Evolutionary conservation across 768 basidiomycete genomes (phyloP).

Genomic region (Tulasnella sp.): DNA sequence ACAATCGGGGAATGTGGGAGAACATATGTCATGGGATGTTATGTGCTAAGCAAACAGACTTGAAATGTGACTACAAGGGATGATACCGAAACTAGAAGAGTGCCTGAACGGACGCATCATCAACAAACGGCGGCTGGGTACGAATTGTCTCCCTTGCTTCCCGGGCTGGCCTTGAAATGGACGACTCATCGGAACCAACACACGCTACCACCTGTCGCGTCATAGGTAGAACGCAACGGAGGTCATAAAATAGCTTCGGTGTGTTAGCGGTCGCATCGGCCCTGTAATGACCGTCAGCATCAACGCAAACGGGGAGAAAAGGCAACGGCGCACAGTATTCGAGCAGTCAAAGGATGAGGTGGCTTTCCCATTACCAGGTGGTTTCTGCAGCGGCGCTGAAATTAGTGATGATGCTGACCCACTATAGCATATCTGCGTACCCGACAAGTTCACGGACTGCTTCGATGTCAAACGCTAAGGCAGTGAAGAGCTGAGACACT

Average conservation of each 20-base stretch:
- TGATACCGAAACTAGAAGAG: slow-evolving; percentile 23
- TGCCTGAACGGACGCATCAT: slow-evolving; percentile 31
- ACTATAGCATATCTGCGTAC: slow-evolving; percentile 38
- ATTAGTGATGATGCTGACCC: slow-evolving; percentile 15
- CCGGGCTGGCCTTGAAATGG: slow-evolving; percentile 68
- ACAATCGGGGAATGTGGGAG: not conserved
- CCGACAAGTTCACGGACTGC: slow-evolving; percentile 57
- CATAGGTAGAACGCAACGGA: slow-evolving; percentile 52
- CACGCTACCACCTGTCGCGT: slow-evolving; percentile 68
- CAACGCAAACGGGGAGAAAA: slow-evolving; percentile 52
- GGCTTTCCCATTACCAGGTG: slow-evolving; percentile 63
- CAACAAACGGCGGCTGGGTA: slow-evolving; percentile 30
- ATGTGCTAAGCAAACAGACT: not conserved
- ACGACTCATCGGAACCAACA: slow-evolving; percentile 57
- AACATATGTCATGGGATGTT: too few relatives aligned
- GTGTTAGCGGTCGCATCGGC: slow-evolving; percentile 29
- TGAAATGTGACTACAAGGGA: not conserved
- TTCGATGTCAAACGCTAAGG: slow-evolving; percentile 55
- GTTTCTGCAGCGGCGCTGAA: slow-evolving; percentile 35
- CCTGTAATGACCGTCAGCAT: slow-evolving; percentile 26
- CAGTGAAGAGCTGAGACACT: slow-evolving; percentile 52
- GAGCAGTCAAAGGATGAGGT: slow-evolving; percentile 39
- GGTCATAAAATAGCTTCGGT: slow-evolving; percentile 56
- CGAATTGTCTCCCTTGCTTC: slow-evolving; percentile 69
- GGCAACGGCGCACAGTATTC: slow-evolving; percentile 25